These are phyloP conservation scores for Ogataea ganodermae DNA, from an alignment of 805 yeast species.

Conservation along the genomic window DNA sequence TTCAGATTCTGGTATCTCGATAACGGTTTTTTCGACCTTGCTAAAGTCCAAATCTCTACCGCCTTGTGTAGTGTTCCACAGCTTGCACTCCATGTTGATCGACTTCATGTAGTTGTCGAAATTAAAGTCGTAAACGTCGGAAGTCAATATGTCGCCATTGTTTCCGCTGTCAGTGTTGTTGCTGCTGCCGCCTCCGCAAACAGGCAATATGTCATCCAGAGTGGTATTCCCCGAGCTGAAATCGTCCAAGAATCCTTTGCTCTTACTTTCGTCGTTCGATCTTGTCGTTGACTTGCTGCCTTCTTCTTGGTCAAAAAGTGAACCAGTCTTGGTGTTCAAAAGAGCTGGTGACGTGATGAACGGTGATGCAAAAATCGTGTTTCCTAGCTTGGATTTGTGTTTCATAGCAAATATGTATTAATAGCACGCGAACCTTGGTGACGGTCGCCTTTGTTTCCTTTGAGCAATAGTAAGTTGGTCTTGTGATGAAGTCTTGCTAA, in stretches of 20 bases:
- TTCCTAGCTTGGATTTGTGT: constrained; percentile 14
- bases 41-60: constrained; percentile 28
- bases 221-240: constrained; percentile 30
- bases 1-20: constrained; percentile 14
- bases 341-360: constrained; percentile 14
- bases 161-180: not conserved
- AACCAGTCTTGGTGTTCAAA: not conserved
- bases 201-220: constrained; percentile 22
- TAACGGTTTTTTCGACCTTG: constrained; percentile 22
- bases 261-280: not conserved
- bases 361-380: constrained; percentile 26
- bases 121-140: constrained; percentile 24
- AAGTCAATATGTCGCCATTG: constrained; percentile 7
- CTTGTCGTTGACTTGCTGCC: not conserved
- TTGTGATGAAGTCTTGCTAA: too few relatives aligned
- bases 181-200: not conserved
- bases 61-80: constrained; percentile 8
- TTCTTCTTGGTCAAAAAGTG: constrained; percentile 8
- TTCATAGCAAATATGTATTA: constrained; percentile 16
- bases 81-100: constrained; percentile 16
- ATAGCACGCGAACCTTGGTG: not conserved
- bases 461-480: constrained; percentile 1
- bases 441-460: not conserved
- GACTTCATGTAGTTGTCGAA: constrained; percentile 31
- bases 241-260: constrained; percentile 29